Evolutionary conservation across 176 grass and related monocot species (phyloP).

Genomic region (Bromus sterilis): DNA sequence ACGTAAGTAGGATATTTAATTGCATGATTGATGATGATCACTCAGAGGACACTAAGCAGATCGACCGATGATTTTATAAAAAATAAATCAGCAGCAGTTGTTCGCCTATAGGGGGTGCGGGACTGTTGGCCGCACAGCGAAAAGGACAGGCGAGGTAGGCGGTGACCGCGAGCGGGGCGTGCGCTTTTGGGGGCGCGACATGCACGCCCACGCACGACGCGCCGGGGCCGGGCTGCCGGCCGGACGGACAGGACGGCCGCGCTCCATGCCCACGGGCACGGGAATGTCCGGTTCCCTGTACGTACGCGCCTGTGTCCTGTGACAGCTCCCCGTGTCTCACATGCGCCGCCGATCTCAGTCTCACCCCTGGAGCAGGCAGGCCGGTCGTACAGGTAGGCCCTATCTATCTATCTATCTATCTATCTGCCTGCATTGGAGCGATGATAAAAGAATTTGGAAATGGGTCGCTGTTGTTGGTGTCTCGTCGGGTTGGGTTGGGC

Average conservation of each 20-base stretch:
- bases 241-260: neutral
- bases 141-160: neutral
- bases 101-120: no score
- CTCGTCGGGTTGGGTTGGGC: neutral
- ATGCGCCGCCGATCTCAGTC: neutral
- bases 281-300: neutral
- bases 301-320: neutral
- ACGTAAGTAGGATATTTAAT: no score
- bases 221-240: neutral
- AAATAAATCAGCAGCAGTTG: no score
- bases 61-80: no score
- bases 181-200: slow-evolving; percentile 6
- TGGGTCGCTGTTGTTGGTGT: neutral
- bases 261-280: neutral
- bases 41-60: no score
- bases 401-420: no score
- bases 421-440: no score
- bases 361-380: neutral
- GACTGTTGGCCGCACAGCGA: neutral
- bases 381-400: no score
- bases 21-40: no score
- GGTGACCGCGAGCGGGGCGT: neutral
- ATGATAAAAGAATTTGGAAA: no score
- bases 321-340: neutral
- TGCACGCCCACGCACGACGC: neutral